Conservation (phyloP, 495 filamentous ascomycete species). For the Aspergillus ellipticus region DNA sequence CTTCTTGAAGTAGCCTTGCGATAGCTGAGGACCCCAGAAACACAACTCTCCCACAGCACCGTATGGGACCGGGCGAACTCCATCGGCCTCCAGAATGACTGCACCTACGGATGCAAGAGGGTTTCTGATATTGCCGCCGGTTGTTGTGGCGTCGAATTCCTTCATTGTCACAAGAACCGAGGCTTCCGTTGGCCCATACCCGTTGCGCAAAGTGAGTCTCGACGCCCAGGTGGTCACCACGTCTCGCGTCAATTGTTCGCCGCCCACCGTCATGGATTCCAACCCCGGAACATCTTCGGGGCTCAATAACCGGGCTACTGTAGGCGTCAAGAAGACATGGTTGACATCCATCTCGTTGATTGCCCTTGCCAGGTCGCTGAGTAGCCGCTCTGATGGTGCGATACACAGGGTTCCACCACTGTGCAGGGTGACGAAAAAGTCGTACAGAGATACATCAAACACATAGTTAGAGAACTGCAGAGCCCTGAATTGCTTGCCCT, state of each 20-base stretch:
- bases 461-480: conserved; percentile 43
- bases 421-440: conserved; percentile 22
- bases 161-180: conserved; percentile 4
- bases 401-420: conserved; percentile 35
- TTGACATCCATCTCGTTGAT: not conserved
- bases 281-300: conserved; percentile 4
- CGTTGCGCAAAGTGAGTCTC: conserved; percentile 5
- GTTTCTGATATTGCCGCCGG: not conserved
- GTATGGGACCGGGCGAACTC: not conserved
- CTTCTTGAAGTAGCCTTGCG: conserved; percentile 5
- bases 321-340: conserved; percentile 7
- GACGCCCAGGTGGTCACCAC: conserved; percentile 4
- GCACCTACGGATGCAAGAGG: conserved; percentile 1
- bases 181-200: conserved; percentile 8
- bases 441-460: conserved; percentile 39
- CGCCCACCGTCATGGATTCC: not conserved
- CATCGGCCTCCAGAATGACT: conserved; percentile 4
- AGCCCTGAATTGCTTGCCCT: conserved; percentile 20
- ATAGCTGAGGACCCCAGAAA: conserved; percentile 3
- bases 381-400: conserved; percentile 35
- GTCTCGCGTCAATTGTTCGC: conserved; percentile 5
- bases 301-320: not conserved
- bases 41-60: conserved; percentile 6
- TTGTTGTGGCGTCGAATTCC: not conserved
- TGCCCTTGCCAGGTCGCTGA: not conserved